Percentiles rank a stretch among this genome's conserved stretches.
phyloP scores from a whole-genome alignment of 2,329 filamentous ascomycete genomes.

The Neonectria neomacrospora region DNA sequence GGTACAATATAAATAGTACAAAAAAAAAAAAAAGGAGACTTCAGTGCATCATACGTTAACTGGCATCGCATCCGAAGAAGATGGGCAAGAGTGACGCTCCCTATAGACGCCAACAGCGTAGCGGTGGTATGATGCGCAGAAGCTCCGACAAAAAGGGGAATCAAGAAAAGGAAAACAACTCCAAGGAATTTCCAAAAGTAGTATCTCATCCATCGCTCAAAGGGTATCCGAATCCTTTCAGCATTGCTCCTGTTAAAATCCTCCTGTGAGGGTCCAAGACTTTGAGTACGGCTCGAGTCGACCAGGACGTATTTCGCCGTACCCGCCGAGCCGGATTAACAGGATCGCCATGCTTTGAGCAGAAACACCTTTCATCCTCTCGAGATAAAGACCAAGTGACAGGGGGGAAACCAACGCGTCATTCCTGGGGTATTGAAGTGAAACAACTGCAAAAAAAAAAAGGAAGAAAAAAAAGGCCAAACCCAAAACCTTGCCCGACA shows the following conservation, averaged over 20 bases:
- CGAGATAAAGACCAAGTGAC: constrained; percentile 11
- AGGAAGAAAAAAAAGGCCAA: constrained; percentile 18
- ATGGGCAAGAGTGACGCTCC: background rate
- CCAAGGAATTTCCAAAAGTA: constrained; percentile 1
- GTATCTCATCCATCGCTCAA: constrained; percentile 9
- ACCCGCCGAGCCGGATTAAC: constrained; percentile 7
- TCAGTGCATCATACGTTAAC: constrained; percentile 1
- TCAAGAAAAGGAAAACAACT: background rate
- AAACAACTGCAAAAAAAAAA: constrained; percentile 3
- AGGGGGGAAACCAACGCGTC: constrained; percentile 11
- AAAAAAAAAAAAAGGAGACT: constrained; percentile 21
- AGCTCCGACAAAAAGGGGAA: background rate
- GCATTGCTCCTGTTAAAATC: constrained; percentile 8
- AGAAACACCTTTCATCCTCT: background rate
- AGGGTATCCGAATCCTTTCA: constrained; percentile 16
- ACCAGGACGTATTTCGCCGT: constrained; percentile 15
- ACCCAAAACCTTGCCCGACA: constrained; percentile 21
- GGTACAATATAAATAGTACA: background rate
- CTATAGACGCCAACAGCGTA: background rate
- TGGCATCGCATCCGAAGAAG: background rate
- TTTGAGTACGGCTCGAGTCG: constrained; percentile 3
- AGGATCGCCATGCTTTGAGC: constrained; percentile 2
- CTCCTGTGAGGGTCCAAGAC: background rate
- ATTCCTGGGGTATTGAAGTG: constrained; percentile 29
- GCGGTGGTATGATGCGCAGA: constrained; percentile 2